phyloP scores from a whole-genome alignment of 345 rosid genomes.

The Salix udensis region DNA sequence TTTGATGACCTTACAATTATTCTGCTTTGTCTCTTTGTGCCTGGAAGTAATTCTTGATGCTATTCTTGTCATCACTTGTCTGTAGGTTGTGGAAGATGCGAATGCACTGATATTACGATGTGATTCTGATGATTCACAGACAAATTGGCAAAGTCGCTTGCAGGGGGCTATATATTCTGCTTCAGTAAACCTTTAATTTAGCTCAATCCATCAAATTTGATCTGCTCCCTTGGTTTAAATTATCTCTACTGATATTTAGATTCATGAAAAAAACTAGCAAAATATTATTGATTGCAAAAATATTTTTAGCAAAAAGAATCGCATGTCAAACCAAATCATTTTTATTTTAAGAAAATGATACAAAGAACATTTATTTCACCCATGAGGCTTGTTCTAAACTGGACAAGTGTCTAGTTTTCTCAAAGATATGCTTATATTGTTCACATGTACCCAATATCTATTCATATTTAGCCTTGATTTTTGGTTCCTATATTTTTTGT shows the following conservation, averaged over 20 bases:
- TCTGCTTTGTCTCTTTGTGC: slow-evolving; percentile 8
- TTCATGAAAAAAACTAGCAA: not conserved
- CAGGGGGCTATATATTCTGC: slow-evolving; percentile 86
- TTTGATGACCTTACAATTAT: slow-evolving; percentile 1
- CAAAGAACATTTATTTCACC: no score
- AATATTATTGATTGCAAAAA: not conserved
- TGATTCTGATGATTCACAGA: slow-evolving; percentile 65
- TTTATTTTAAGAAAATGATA: not conserved
- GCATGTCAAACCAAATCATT: not conserved
- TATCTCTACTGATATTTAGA: not conserved
- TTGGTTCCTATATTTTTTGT: no score
- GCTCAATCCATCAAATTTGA: not conserved
- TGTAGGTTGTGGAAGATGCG: slow-evolving; percentile 79
- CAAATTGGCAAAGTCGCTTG: slow-evolving; percentile 79
- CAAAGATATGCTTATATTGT: no score
- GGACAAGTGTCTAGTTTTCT: no score
- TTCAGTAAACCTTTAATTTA: slow-evolving; percentile 48
- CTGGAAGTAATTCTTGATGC: slow-evolving; percentile 10
- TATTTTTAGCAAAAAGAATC: not conserved
- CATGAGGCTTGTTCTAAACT: no score
- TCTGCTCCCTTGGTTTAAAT: not conserved
- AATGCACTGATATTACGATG: slow-evolving; percentile 66
- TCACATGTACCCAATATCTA: no score
- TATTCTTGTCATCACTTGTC: slow-evolving; percentile 9
- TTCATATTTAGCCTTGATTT: no score